Percentiles rank a stretch among this genome's conserved stretches.
Conservation (phyloP, 179 eudicot species). For the Pouteria campechiana region DNA sequence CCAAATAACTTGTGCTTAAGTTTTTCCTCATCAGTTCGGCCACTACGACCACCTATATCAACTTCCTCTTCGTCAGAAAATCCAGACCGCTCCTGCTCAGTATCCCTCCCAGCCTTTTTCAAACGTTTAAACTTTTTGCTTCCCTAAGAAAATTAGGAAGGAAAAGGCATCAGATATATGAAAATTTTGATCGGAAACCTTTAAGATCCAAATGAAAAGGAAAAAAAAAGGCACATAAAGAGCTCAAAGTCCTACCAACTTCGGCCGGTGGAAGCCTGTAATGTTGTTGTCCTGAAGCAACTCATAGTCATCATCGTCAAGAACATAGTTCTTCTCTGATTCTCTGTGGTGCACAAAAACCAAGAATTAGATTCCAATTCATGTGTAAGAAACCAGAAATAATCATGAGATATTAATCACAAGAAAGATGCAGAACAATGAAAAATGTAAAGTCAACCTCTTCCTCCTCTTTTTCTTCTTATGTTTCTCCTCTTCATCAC, state of each 20-base stretch:
- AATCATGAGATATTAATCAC: background rate
- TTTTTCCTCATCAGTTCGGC: conserved; percentile 64
- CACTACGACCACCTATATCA: conserved; percentile 43
- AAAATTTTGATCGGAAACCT: too few relatives aligned
- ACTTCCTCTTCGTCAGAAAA: conserved; percentile 67
- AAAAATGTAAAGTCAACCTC: conserved; percentile 23
- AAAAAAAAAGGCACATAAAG: background rate
- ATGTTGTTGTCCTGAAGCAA: conserved; percentile 78
- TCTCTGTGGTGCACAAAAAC: conserved; percentile 31
- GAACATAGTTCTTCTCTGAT: conserved; percentile 50
- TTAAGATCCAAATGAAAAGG: background rate
- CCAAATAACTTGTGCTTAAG: conserved; percentile 59
- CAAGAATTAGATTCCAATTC: background rate
- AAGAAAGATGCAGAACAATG: background rate
- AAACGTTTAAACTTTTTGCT: conserved; percentile 82
- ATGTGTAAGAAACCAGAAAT: background rate
- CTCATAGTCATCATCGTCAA: conserved; percentile 91
- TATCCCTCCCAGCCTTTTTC: conserved; percentile 72
- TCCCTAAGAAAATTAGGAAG: conserved; percentile 27
- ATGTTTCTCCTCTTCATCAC: conserved; percentile 61
- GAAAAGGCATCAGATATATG: too few relatives aligned
- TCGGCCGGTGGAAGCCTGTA: conserved; percentile 56
- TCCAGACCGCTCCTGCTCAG: conserved; percentile 51
- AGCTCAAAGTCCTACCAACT: conserved; percentile 48
- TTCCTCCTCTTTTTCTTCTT: conserved; percentile 80